These are phyloP conservation scores for Gloeophyllum trabeum DNA, from an alignment of 768 basidiomycete species.

Conservation along the genomic window DNA sequence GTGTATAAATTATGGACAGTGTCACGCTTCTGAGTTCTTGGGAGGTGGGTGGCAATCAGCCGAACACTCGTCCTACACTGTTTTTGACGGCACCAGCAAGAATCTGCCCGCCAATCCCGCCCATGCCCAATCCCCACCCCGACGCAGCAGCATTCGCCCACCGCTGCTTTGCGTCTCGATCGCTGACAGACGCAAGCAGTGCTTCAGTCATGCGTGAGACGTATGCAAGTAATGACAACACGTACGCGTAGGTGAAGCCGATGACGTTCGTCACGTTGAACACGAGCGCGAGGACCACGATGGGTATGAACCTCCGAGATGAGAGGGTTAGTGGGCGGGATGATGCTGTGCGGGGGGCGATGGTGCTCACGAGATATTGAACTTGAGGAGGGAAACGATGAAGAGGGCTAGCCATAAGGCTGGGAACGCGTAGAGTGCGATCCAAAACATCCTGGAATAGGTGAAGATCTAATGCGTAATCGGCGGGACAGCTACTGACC, in stretches of 20 bases:
- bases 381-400: constrained; percentile 81
- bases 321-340: constrained; percentile 1
- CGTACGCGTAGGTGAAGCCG: constrained; percentile 92
- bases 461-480: constrained; percentile 5
- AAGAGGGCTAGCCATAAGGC: constrained; percentile 79
- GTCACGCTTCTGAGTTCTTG: background rate
- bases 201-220: background rate
- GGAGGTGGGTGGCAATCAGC: constrained; percentile 17
- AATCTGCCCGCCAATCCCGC: constrained; percentile 79
- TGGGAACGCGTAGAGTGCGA: constrained; percentile 85
- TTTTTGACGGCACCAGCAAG: constrained; percentile 75
- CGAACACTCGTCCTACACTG: constrained; percentile 69
- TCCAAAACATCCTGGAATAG: constrained; percentile 79
- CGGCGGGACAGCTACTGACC: constrained; percentile 31
- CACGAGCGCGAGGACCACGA: constrained; percentile 86
- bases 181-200: constrained; percentile 27
- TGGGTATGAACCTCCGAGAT: constrained; percentile 73
- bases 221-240: constrained; percentile 7
- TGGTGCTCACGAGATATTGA: constrained; percentile 68
- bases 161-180: constrained; percentile 85
- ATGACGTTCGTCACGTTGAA: constrained; percentile 96
- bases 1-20: no score
- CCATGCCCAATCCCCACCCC: constrained; percentile 61
- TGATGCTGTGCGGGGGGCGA: constrained; percentile 2
- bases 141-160: constrained; percentile 78